Evolutionary conservation across 106 monocot species (phyloP).

Genomic region (Acanthochlamys bracteata): DNA sequence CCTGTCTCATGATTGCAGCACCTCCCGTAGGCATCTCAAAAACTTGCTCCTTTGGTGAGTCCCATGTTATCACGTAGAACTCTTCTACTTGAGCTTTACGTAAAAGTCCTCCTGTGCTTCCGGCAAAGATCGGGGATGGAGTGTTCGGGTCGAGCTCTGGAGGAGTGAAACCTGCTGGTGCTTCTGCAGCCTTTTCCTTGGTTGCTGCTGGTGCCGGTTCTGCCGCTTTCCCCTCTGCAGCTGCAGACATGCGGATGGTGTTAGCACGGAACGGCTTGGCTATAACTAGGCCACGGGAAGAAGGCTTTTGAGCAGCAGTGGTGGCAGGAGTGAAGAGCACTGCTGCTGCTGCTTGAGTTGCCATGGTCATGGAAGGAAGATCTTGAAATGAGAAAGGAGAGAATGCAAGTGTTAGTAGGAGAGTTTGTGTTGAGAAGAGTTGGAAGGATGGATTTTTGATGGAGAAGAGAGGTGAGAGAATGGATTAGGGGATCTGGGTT

Average conservation of each 20-base stretch:
- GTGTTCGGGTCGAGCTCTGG: conserved; percentile 89
- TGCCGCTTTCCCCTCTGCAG: background rate
- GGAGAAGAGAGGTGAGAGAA: conserved; percentile 8
- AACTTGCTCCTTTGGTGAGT: conserved; percentile 87
- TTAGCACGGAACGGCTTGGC: background rate
- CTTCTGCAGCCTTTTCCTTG: conserved; percentile 6
- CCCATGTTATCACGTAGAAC: conserved; percentile 96
- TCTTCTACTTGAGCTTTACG: conserved; percentile 95
- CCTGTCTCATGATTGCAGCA: conserved; percentile 88
- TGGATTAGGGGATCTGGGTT: conserved; percentile 47
- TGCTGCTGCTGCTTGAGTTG: conserved; percentile 2
- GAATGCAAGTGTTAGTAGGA: no score
- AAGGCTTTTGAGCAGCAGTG: conserved; percentile 10
- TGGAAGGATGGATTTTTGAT: background rate
- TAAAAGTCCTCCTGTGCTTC: conserved; percentile 90
- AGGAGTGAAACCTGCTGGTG: conserved; percentile 76
- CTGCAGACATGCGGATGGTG: conserved; percentile 6
- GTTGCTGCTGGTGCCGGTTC: background rate
- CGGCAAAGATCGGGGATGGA: conserved; percentile 86
- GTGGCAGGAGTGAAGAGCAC: background rate
- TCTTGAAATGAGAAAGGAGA: no score
- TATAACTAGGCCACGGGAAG: conserved; percentile 8
- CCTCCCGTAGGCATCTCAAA: conserved; percentile 99
- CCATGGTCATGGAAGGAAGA: conserved; percentile 1
- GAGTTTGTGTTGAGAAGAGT: no score